Conservation (phyloP, 2,329 filamentous ascomycete genomes). For the Sporothrix luriei region DNA sequence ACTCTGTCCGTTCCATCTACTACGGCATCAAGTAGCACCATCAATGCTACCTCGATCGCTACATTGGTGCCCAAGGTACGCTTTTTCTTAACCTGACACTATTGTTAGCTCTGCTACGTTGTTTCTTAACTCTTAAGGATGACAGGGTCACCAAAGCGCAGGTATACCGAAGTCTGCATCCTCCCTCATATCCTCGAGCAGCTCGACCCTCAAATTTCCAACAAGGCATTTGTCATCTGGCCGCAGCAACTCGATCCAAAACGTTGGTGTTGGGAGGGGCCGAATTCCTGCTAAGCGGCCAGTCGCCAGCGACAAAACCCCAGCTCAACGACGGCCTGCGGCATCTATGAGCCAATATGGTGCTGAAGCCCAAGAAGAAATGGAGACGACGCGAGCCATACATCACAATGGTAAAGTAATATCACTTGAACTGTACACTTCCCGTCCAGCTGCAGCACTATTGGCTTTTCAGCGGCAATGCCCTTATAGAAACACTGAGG, state of each 20-base stretch:
- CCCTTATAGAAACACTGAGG: background rate
- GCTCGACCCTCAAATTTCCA: conserved; percentile 40
- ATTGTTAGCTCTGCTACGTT: background rate
- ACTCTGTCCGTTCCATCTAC: conserved; percentile 38
- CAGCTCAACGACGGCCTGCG: no score
- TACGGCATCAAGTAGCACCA: conserved; percentile 42
- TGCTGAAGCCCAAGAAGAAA: no score
- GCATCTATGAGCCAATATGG: conserved; percentile 44
- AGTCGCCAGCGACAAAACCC: no score
- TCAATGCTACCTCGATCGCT: conserved; percentile 48
- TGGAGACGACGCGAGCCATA: conserved; percentile 31
- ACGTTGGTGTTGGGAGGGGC: conserved; percentile 57
- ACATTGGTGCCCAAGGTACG: conserved; percentile 31
- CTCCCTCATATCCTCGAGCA: conserved; percentile 35
- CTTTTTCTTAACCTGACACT: background rate
- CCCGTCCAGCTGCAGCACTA: conserved; percentile 23
- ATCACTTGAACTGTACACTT: conserved; percentile 35
- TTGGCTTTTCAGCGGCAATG: background rate
- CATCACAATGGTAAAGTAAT: conserved; percentile 48
- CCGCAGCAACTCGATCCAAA: conserved; percentile 58
- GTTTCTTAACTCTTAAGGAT: background rate
- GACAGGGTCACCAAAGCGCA: background rate
- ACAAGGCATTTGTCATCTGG: conserved; percentile 33
- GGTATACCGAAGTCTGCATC: conserved; percentile 13
- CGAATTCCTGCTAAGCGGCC: conserved; percentile 53